Conservation (phyloP, 306 rosid genomes). For the Hippophae gyantsensis region DNA sequence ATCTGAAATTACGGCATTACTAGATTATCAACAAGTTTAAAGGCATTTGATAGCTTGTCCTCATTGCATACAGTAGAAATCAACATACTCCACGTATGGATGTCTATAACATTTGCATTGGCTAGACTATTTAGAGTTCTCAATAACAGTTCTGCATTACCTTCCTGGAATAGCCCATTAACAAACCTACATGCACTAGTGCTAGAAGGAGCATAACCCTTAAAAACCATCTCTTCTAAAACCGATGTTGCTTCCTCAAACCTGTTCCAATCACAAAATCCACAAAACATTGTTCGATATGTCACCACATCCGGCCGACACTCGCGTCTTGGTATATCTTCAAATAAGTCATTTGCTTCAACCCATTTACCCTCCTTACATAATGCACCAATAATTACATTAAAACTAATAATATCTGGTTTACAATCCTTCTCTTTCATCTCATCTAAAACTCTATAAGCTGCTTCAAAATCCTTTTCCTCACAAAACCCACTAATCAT, state of each 20-base stretch:
- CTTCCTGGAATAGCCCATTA: constrained; percentile 28
- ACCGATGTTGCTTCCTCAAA: constrained; percentile 47
- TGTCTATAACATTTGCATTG: constrained; percentile 26
- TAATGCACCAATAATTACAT: constrained; percentile 43
- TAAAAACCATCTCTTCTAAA: constrained; percentile 68
- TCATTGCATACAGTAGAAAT: constrained; percentile 35
- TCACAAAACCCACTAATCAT: constrained; percentile 57
- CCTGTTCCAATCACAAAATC: constrained; percentile 39
- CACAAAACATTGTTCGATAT: constrained; percentile 51
- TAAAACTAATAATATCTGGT: constrained; percentile 56
- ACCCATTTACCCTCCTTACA: constrained; percentile 53
- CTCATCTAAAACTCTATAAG: constrained; percentile 45
- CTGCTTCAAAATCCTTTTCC: constrained; percentile 46
- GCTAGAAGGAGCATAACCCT: constrained; percentile 37
- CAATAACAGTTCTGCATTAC: constrained; percentile 33
- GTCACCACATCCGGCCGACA: constrained; percentile 47
- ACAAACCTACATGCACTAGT: constrained; percentile 34
- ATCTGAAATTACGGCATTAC: constrained; percentile 12
- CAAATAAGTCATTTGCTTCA: constrained; percentile 59
- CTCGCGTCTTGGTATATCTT: constrained; percentile 53
- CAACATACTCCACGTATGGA: constrained; percentile 30
- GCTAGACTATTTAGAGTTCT: constrained; percentile 33
- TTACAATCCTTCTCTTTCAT: constrained; percentile 37
- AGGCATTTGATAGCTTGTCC: constrained; percentile 23
- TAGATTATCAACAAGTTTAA: constrained; percentile 31